These are phyloP conservation scores for Ceratobasidium sp. DNA, from an alignment of 1,284 basidiomycete genomes.

Conservation along the genomic window DNA sequence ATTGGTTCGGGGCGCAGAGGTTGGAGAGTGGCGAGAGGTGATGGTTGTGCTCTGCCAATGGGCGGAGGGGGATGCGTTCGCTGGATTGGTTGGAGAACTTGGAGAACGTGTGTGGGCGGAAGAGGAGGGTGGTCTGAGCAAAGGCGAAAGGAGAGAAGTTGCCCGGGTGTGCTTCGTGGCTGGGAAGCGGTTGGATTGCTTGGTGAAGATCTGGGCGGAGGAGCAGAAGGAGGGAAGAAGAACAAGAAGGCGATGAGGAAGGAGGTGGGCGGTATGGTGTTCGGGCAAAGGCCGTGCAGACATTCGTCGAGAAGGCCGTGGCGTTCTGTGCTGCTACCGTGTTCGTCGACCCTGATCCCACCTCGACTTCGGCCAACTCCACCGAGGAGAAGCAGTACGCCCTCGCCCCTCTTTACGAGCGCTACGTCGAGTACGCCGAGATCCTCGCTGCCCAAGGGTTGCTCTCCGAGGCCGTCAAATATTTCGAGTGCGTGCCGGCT, in stretches of 20 bases:
- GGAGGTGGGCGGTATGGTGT: conserved; percentile 75
- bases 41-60: conserved; percentile 98
- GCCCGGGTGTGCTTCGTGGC: conserved; percentile 34
- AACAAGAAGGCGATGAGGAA: conserved; percentile 67
- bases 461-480: conserved; percentile 84
- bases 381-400: conserved; percentile 68
- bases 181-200: conserved; percentile 63
- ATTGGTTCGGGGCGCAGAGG: conserved; percentile 95
- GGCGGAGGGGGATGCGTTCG: conserved; percentile 87
- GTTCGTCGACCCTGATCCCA: conserved; percentile 87
- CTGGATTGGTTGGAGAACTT: conserved; percentile 89
- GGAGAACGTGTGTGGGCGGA: conserved; percentile 61
- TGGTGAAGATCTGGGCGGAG: conserved; percentile 92
- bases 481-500: conserved; percentile 83
- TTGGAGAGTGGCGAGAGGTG: conserved; percentile 96
- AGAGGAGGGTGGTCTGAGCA: background rate
- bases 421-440: conserved; percentile 96
- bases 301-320: conserved; percentile 96
- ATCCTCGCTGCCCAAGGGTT: conserved; percentile 92
- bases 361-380: conserved; percentile 66
- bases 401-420: conserved; percentile 88
- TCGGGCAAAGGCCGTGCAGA: conserved; percentile 90
- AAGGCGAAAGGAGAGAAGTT: conserved; percentile 10
- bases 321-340: conserved; percentile 92
- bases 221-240: conserved; percentile 94